Evolutionary conservation across 805 yeast species (phyloP), one percentile per base, ranked within the genome.

Genomic region (Suhomyces prunicola): DNA sequence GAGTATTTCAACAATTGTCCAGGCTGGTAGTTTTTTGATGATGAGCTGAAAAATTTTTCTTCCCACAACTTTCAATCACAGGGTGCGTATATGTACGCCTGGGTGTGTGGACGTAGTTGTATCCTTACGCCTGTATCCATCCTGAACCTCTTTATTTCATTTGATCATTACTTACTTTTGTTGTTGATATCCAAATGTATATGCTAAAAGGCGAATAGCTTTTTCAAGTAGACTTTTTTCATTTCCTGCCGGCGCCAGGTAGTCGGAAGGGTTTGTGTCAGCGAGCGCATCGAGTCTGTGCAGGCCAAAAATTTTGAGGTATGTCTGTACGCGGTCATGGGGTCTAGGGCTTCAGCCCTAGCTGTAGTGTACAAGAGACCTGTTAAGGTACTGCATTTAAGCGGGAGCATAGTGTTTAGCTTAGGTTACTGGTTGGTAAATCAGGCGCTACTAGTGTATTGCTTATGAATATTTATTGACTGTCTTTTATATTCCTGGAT

Each of bases 141-240:
- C 42, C 42, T 17, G 42, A 19, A 8, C 24, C 24, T 39, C 22
- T 39, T n/a, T 29, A 19, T 17, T 39, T 39, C 42, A 10, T 17
- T 39, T 39, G 24, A 39, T 39, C 12, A 39, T 39, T 39, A 52
- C 55, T 52, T 52, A 51, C 54, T 27, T 46, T 52, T n/a, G 46
- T 52, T 48, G 52, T 45, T 52, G 54, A 52, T 52, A 50, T 50
- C 53, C 48, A 46, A 50, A 50, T 46, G 50, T 46, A 48, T 50
- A 46, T 44, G 33, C 46, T 42, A 42, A 42, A 42, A 42, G 46
- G 46, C 33, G 33, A 44, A 42, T 42, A 42, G 31, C 31, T 42
- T 42, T 42, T 42, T 42, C 31, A 42, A 42, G 50, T 47, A 52
- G 51, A 49, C 50, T 42, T 45, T 48, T 52, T 52, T 52, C 49